phyloP scores from a whole-genome alignment of 2,329 filamentous ascomycete species.

The Claviceps humidiphila region DNA sequence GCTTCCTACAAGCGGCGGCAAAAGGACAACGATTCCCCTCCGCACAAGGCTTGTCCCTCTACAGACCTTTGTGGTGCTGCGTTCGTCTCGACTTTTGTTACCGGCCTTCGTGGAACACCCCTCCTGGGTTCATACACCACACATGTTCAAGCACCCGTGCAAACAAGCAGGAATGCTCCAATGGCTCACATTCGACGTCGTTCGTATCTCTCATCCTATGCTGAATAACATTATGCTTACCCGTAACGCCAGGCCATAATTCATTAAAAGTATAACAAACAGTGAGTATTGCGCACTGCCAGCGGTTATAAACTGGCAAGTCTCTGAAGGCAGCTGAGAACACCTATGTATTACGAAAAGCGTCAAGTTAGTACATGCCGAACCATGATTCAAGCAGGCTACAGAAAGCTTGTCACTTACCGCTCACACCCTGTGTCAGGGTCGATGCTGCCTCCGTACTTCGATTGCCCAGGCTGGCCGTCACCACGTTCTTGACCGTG shows the following conservation, averaged over 20 bases:
- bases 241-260: constrained; percentile 4
- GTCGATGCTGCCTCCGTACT: constrained; percentile 83
- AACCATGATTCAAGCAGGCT: too few relatives aligned
- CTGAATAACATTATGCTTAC: neutral
- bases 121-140: neutral
- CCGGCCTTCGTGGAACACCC: too few relatives aligned
- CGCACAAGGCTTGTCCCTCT: too few relatives aligned
- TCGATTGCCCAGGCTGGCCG: constrained; percentile 72
- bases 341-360: constrained; percentile 16
- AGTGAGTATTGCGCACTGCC: neutral
- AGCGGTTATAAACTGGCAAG: constrained; percentile 19
- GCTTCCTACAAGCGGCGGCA: too few relatives aligned
- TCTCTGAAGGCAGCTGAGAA: constrained; percentile 29
- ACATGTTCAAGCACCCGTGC: neutral
- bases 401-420: constrained; percentile 32
- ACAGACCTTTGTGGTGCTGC: too few relatives aligned
- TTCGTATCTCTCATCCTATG: neutral
- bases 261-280: neutral
- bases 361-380: neutral
- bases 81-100: too few relatives aligned
- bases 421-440: constrained; percentile 81
- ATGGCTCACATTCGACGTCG: neutral
- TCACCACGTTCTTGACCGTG: constrained; percentile 56
- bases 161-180: neutral
- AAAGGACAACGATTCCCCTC: too few relatives aligned